A percentile compares a stretch with the other conserved stretches of the same genome.
Evolutionary conservation across 1,139 yeast genomes (phyloP).

Genomic region (Sugiyamaella xylanicola): DNA sequence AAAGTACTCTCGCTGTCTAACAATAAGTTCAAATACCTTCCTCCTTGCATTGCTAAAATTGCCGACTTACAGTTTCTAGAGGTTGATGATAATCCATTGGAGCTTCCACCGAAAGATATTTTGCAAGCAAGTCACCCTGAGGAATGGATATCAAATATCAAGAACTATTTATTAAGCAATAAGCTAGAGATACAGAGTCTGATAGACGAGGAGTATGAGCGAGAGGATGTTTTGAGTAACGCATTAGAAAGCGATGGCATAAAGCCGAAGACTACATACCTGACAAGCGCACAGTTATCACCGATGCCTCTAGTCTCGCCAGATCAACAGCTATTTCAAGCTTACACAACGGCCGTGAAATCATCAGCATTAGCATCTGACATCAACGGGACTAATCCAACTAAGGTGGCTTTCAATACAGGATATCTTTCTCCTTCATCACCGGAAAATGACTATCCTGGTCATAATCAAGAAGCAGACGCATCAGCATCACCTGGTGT

Average conservation of each 20-base stretch:
- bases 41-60: conserved; percentile 58
- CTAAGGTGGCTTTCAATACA: background rate
- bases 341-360: background rate
- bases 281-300: background rate
- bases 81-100: conserved; percentile 67
- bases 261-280: background rate
- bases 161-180: conserved; percentile 45
- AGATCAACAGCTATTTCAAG: background rate
- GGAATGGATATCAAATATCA: conserved; percentile 61
- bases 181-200: conserved; percentile 23
- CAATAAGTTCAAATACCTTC: conserved; percentile 60
- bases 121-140: conserved; percentile 35
- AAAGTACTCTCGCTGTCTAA: conserved; percentile 63
- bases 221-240: background rate
- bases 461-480: background rate
- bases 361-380: background rate
- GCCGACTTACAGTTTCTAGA: conserved; percentile 62
- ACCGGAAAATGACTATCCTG: background rate
- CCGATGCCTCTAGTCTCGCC: conserved; percentile 6
- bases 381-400: background rate
- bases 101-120: conserved; percentile 51
- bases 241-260: background rate
- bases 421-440: conserved; percentile 11
- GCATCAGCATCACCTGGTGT: background rate
- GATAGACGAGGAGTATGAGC: conserved; percentile 16